These are phyloP conservation scores for Kurtzmaniella quercitrusa DNA, from an alignment of 1,139 yeast species.

Conservation along the genomic window DNA sequence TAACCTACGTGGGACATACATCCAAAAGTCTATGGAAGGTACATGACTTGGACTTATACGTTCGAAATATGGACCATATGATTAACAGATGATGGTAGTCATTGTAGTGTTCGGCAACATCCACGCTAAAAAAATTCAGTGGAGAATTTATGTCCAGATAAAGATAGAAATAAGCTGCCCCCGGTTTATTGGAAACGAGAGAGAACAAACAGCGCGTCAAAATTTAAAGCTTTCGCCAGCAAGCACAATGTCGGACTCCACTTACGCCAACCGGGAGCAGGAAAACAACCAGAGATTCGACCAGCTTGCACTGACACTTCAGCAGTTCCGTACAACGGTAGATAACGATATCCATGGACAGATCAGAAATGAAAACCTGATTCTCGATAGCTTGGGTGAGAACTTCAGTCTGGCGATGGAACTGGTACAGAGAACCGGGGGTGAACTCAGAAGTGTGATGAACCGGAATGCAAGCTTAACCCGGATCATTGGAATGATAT, in stretches of 20 bases:
- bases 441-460: slow-evolving; percentile 54
- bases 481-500: slow-evolving; percentile 42
- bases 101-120: too few species aligned
- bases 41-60: too few species aligned
- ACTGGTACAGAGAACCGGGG: slow-evolving; percentile 63
- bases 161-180: too few species aligned
- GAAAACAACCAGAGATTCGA: slow-evolving; percentile 45
- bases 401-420: slow-evolving; percentile 58
- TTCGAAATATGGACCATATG: too few species aligned
- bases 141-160: too few species aligned
- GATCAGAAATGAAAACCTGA: slow-evolving; percentile 39
- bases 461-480: slow-evolving; percentile 41
- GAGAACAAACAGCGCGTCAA: too few species aligned
- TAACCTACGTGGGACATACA: too few species aligned
- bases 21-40: too few species aligned
- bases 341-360: slow-evolving; percentile 41
- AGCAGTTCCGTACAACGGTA: slow-evolving; percentile 42
- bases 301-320: slow-evolving; percentile 41
- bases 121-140: too few species aligned
- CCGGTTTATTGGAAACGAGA: too few species aligned
- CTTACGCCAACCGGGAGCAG: slow-evolving; percentile 42
- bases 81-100: too few species aligned
- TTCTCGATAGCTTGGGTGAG: slow-evolving; percentile 54
- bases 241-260: slow-evolving; percentile 27
- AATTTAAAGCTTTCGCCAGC: background rate